phyloP scores from a whole-genome alignment of 139 green algal species.

The Closterium sp. region DNA sequence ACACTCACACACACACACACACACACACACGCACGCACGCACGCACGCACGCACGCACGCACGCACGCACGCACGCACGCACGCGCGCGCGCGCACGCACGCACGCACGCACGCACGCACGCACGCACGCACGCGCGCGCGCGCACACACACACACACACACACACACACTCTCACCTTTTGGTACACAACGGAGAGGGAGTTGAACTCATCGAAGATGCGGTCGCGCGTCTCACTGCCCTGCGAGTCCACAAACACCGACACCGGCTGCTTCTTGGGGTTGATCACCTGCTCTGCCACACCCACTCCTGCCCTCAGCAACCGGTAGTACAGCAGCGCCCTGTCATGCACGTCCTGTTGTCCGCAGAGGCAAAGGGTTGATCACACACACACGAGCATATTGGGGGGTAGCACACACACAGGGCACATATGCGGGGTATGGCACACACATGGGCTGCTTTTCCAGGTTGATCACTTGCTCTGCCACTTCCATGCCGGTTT shows the following conservation, averaged over 20 bases:
- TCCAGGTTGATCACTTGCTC: conserved; percentile 34
- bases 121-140: too few relatives aligned
- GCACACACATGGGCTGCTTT: conserved; percentile 26
- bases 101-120: too few relatives aligned
- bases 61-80: too few relatives aligned
- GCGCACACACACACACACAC: too few relatives aligned
- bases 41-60: too few relatives aligned
- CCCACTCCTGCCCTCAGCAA: conserved; percentile 69
- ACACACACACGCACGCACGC: too few relatives aligned
- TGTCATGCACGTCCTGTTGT: conserved; percentile 79
- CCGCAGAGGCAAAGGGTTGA: neutral
- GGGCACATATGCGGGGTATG: too few relatives aligned
- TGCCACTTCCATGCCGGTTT: conserved; percentile 57
- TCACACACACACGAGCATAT: too few relatives aligned
- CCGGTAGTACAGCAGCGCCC: conserved; percentile 86
- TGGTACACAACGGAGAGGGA: conserved; percentile 79
- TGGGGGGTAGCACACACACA: too few relatives aligned
- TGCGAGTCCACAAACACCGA: conserved; percentile 62
- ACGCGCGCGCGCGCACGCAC: too few relatives aligned
- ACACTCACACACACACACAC: too few relatives aligned
- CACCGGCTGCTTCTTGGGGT: conserved; percentile 41
- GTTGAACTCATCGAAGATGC: conserved; percentile 94
- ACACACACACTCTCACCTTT: neutral
- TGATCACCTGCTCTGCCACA: conserved; percentile 48
- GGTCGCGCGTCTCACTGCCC: conserved; percentile 62